phyloP scores from a whole-genome alignment of 495 filamentous ascomycete genomes.

The Beverwykella pulmonaria region DNA sequence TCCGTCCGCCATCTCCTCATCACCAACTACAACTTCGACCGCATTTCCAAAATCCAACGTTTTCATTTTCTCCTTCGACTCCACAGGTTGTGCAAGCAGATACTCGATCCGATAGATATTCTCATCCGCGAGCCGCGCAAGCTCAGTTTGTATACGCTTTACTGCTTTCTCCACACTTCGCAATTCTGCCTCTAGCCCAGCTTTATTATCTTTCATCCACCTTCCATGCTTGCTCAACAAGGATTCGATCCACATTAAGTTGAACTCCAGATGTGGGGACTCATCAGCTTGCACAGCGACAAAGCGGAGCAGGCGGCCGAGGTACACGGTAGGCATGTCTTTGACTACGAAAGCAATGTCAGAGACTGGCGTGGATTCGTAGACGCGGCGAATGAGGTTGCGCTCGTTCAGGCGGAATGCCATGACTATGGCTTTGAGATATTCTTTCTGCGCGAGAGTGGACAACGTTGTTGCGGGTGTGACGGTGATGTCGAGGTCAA shows the following conservation, averaged over 20 bases:
- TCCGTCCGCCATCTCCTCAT: conserved; percentile 17
- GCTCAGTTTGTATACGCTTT: conserved; percentile 67
- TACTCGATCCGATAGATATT: conserved; percentile 87
- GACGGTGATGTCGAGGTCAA: conserved; percentile 90
- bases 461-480: conserved; percentile 80
- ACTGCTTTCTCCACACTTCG: conserved; percentile 76
- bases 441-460: conserved; percentile 75
- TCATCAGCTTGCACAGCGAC: conserved; percentile 87
- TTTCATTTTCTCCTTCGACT: conserved; percentile 10
- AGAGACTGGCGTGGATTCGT: conserved; percentile 74
- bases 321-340: conserved; percentile 81
- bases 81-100: conserved; percentile 54
- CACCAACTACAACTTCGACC: conserved; percentile 10
- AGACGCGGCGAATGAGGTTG: conserved; percentile 76
- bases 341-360: conserved; percentile 79
- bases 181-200: conserved; percentile 76
- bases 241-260: conserved; percentile 88
- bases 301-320: conserved; percentile 77
- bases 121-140: conserved; percentile 71
- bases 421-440: conserved; percentile 92
- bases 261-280: conserved; percentile 90
- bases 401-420: conserved; percentile 89
- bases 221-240: conserved; percentile 79
- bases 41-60: conserved; percentile 11
- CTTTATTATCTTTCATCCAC: conserved; percentile 76